Percentiles rank a stretch among this genome's conserved stretches.
phyloP scores from a whole-genome alignment of 176 grass and related monocot species.

The Olyra latifolia region DNA sequence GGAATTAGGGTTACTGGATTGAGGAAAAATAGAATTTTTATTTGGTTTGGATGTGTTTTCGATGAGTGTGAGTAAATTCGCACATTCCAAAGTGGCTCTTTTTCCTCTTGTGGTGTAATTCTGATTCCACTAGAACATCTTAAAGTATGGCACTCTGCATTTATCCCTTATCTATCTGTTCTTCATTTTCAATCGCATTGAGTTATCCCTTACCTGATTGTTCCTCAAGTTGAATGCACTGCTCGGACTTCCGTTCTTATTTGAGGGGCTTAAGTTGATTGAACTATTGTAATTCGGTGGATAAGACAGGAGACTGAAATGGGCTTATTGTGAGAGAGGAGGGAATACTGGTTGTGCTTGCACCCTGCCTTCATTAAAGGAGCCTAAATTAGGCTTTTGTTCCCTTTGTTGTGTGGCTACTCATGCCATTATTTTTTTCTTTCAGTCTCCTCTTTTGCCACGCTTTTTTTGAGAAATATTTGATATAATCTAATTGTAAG shows the following conservation, averaged over 20 bases:
- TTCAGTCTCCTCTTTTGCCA: not conserved
- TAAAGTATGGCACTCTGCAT: not conserved
- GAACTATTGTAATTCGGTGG: not conserved
- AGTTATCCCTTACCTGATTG: not conserved
- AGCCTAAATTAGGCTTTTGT: not conserved
- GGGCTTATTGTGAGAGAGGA: not conserved
- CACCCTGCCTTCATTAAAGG: not conserved
- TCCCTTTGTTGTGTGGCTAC: not conserved
- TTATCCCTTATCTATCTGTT: not conserved
- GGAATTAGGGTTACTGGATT: not conserved
- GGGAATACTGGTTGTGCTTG: not conserved
- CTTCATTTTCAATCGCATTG: too few species aligned
- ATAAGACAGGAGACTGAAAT: constrained; percentile 1
- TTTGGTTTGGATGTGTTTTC: not conserved
- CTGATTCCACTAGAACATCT: not conserved
- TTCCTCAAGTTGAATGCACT: not conserved
- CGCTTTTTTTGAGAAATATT: not conserved
- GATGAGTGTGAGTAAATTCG: not conserved
- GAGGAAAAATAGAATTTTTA: not conserved
- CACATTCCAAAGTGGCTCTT: not conserved
- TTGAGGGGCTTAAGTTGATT: not conserved
- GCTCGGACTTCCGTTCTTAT: not conserved
- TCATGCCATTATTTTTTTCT: not conserved
- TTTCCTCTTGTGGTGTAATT: not conserved
- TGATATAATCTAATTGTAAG: not conserved